Evolutionary conservation across 306 rosid genomes (phyloP).

Genomic region (Astragalus glycyphyllos): DNA sequence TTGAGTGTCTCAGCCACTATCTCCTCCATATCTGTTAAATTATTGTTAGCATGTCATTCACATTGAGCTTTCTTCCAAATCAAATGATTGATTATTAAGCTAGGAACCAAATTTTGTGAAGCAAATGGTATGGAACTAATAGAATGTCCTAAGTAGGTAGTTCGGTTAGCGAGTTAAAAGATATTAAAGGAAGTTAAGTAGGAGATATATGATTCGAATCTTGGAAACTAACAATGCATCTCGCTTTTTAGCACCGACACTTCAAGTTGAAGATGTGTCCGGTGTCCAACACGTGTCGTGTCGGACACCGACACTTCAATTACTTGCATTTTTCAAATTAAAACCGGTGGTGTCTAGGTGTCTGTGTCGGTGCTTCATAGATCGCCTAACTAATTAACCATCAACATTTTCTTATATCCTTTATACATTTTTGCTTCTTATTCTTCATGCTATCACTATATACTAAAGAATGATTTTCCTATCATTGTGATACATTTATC

Average conservation of each 20-base stretch:
- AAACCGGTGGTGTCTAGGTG: too few species aligned
- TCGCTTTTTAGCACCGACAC: too few species aligned
- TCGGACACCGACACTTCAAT: too few species aligned
- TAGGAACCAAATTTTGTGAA: not conserved
- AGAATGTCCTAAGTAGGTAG: not conserved
- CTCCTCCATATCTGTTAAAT: slow-evolving; percentile 86
- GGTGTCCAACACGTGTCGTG: too few species aligned
- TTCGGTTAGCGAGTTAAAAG: too few species aligned
- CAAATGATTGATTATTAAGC: not conserved
- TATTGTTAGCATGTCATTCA: slow-evolving; percentile 18
- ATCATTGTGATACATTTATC: slow-evolving; percentile 3
- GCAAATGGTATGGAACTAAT: slow-evolving; percentile 4
- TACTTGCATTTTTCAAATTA: too few species aligned
- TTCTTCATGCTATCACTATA: slow-evolving; percentile 28
- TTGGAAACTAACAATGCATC: too few species aligned
- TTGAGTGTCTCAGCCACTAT: slow-evolving; percentile 60
- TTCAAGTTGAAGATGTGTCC: too few species aligned
- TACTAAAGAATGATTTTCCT: not conserved
- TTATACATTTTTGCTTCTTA: not conserved
- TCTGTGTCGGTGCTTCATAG: too few species aligned
- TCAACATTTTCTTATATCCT: not conserved
- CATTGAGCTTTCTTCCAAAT: slow-evolving; percentile 10
- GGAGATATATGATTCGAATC: too few species aligned
- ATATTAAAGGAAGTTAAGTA: too few species aligned
- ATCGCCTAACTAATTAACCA: too few species aligned